These are phyloP conservation scores for Avena sativa DNA, from an alignment of 176 grass and related monocot species.

Conservation along the genomic window DNA sequence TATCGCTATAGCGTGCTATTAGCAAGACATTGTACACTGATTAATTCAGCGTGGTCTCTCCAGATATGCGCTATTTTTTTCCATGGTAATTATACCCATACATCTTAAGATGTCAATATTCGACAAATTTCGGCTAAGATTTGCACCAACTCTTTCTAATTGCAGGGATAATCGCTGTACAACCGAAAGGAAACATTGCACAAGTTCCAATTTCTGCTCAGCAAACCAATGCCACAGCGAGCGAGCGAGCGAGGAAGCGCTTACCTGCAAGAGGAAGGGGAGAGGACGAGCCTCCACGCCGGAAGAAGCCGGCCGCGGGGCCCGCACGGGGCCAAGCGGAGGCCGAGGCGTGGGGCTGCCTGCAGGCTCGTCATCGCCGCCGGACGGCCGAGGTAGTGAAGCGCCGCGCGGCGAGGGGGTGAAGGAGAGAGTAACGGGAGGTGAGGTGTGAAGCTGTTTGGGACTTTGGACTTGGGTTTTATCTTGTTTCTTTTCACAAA, in stretches of 20 bases:
- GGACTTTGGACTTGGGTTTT: slow-evolving; percentile 32
- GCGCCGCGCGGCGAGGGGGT: not conserved
- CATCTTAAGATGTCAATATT: not conserved
- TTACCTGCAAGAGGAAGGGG: slow-evolving; percentile 41
- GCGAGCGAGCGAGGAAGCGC: not conserved
- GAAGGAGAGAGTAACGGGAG: not conserved
- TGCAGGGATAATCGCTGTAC: not conserved
- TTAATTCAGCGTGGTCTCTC: too few relatives aligned
- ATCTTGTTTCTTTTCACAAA: slow-evolving; percentile 32
- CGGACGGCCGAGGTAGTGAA: not conserved
- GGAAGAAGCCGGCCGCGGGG: not conserved
- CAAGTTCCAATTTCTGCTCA: not conserved
- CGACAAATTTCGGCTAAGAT: not conserved
- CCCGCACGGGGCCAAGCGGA: not conserved
- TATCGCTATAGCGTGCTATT: too few relatives aligned
- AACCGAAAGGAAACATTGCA: not conserved
- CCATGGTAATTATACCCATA: not conserved
- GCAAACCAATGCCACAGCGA: slow-evolving; percentile 8
- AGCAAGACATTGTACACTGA: too few relatives aligned
- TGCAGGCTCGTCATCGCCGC: slow-evolving; percentile 45
- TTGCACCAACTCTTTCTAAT: not conserved
- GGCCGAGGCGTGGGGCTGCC: slow-evolving; percentile 16
- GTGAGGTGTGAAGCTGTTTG: slow-evolving; percentile 6
- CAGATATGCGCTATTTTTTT: too few relatives aligned
- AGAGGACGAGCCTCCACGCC: slow-evolving; percentile 21